phyloP scores from a whole-genome alignment of 208 protist genomes.

The Trypanosoma grayi region DNA sequence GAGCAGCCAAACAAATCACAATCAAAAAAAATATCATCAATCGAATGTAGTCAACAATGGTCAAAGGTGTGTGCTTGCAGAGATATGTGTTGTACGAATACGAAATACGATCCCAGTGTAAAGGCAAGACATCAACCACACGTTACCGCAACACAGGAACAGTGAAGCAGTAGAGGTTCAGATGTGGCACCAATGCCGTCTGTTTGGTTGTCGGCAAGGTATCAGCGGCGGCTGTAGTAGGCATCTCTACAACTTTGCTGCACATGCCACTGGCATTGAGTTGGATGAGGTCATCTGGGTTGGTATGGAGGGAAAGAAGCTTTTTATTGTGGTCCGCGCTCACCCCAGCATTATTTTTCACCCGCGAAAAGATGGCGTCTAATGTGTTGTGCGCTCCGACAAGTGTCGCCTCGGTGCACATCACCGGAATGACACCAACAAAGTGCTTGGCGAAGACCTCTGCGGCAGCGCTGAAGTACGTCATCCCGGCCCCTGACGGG shows the following conservation, averaged over 20 bases:
- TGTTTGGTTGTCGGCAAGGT: background rate
- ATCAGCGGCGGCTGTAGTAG: background rate
- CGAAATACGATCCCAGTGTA: slow-evolving; percentile 8
- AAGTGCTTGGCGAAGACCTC: slow-evolving; percentile 40
- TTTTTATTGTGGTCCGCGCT: slow-evolving; percentile 3
- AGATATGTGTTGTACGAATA: no score
- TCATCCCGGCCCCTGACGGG: slow-evolving; percentile 43
- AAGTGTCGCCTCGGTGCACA: slow-evolving; percentile 58
- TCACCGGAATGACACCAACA: slow-evolving; percentile 41
- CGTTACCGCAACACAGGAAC: slow-evolving; percentile 4
- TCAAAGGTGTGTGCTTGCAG: no score
- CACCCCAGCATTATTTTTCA: slow-evolving; percentile 28
- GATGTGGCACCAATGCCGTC: slow-evolving; percentile 1
- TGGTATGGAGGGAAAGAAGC: slow-evolving; percentile 2
- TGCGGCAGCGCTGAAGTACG: slow-evolving; percentile 52
- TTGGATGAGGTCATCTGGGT: slow-evolving; percentile 13
- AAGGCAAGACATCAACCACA: background rate
- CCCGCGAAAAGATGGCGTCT: slow-evolving; percentile 39
- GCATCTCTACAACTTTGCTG: background rate
- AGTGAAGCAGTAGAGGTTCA: slow-evolving; percentile 25
- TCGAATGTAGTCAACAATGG: no score
- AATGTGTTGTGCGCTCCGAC: slow-evolving; percentile 48
- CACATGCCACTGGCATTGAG: slow-evolving; percentile 19
- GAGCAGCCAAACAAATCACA: no score
- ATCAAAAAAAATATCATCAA: no score